These are phyloP conservation scores for Blastocladiella britannica DNA, from an alignment of 192 early-diverging fungal species.

Conservation along the genomic window DNA sequence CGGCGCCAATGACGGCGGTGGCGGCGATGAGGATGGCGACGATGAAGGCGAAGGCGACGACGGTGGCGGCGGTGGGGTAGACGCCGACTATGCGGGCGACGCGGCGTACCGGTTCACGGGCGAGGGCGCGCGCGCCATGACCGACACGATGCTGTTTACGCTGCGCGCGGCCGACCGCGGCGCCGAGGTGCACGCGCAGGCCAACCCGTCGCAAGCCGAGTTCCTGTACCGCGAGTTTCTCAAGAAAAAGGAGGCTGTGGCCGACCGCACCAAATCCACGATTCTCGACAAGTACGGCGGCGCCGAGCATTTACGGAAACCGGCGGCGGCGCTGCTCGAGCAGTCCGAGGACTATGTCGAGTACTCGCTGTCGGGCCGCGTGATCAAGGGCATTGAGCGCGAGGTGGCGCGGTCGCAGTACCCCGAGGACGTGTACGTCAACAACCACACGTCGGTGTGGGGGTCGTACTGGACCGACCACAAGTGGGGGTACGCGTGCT, in stretches of 20 bases:
- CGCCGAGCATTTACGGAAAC: slow-evolving; percentile 73
- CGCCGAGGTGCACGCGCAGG: slow-evolving; percentile 65
- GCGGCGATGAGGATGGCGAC: too few species aligned
- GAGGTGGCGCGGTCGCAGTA: slow-evolving; percentile 66
- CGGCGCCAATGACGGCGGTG: too few species aligned
- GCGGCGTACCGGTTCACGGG: slow-evolving; percentile 83
- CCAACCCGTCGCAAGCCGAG: slow-evolving; percentile 89
- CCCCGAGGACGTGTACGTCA: slow-evolving; percentile 66
- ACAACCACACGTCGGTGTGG: slow-evolving; percentile 79
- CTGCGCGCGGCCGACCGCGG: slow-evolving; percentile 78
- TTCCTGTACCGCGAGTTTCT: slow-evolving; percentile 75
- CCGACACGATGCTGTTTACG: slow-evolving; percentile 72
- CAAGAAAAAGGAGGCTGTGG: slow-evolving; percentile 55
- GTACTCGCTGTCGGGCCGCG: slow-evolving; percentile 75
- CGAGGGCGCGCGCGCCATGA: slow-evolving; percentile 59
- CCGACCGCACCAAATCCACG: slow-evolving; percentile 45
- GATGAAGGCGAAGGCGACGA: too few species aligned
- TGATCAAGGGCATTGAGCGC: slow-evolving; percentile 63
- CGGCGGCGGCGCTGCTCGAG: slow-evolving; percentile 75
- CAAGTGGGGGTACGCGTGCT: slow-evolving; percentile 92
- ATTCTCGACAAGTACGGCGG: slow-evolving; percentile 86
- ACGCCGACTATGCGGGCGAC: slow-evolving; percentile 55
- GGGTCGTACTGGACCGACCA: slow-evolving; percentile 91
- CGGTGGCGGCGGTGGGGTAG: too few species aligned
- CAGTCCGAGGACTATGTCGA: slow-evolving; percentile 91